Evolutionary conservation across 768 basidiomycete genomes (phyloP).

Genomic region (Tubosaeta sp.): DNA sequence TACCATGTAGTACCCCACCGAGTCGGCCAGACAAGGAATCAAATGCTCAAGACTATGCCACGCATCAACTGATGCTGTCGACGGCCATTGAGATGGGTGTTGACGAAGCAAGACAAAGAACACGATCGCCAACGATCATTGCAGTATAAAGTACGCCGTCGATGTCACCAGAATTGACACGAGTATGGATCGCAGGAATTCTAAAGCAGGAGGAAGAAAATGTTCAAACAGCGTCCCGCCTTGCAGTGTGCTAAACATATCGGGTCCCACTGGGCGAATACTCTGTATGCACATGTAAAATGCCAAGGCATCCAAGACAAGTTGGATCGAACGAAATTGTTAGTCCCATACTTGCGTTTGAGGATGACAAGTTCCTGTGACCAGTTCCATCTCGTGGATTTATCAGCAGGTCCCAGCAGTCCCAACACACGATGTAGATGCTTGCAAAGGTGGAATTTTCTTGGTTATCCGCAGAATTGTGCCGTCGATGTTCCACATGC

Average conservation of each 20-base stretch:
- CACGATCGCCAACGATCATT: slow-evolving; percentile 38
- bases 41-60: slow-evolving; percentile 47
- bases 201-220: slow-evolving; percentile 28
- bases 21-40: slow-evolving; percentile 42
- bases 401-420: slow-evolving; percentile 24
- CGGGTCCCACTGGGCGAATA: slow-evolving; percentile 32
- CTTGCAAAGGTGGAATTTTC: background rate
- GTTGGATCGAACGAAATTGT: slow-evolving; percentile 6
- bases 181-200: slow-evolving; percentile 37
- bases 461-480: background rate
- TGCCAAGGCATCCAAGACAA: slow-evolving; percentile 8
- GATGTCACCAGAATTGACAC: slow-evolving; percentile 42
- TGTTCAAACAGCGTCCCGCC: slow-evolving; percentile 36
- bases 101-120: slow-evolving; percentile 45
- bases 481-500: slow-evolving; percentile 13
- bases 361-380: slow-evolving; percentile 16
- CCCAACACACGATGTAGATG: slow-evolving; percentile 20
- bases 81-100: slow-evolving; percentile 51
- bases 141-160: slow-evolving; percentile 42
- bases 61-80: slow-evolving; percentile 70
- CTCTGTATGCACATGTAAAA: slow-evolving; percentile 14
- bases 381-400: slow-evolving; percentile 28
- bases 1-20: slow-evolving; percentile 47
- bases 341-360: slow-evolving; percentile 2
- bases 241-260: slow-evolving; percentile 31